Conservation (phyloP, 306 rosid genomes). For the Purshia tridentata region DNA sequence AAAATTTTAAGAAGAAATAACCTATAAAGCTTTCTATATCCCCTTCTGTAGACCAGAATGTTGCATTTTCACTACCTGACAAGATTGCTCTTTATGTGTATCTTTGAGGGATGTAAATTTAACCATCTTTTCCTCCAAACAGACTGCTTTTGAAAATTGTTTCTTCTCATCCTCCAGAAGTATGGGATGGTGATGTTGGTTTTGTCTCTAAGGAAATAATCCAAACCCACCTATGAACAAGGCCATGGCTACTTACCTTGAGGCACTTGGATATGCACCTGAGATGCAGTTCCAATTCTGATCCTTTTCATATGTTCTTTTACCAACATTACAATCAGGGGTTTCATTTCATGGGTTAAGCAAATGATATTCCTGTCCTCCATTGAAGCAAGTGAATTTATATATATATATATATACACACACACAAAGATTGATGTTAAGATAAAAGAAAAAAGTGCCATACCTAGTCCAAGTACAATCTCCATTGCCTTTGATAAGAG, state of each 20-base stretch:
- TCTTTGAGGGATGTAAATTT: too few species aligned
- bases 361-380: neutral
- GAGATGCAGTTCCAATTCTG: constrained; percentile 93
- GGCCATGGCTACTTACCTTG: constrained; percentile 86
- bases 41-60: too few species aligned
- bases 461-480: constrained; percentile 33
- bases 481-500: constrained; percentile 17
- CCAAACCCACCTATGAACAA: constrained; percentile 92
- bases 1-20: too few species aligned
- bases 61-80: too few species aligned
- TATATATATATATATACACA: too few species aligned
- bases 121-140: neutral
- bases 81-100: too few species aligned
- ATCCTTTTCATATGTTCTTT: constrained; percentile 20
- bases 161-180: constrained; percentile 78
- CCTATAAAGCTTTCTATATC: too few species aligned
- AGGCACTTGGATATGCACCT: constrained; percentile 61
- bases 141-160: constrained; percentile 15
- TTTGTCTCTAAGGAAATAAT: constrained; percentile 90
- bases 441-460: neutral
- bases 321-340: neutral
- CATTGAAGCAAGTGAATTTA: neutral
- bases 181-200: constrained; percentile 89
- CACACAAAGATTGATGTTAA: too few species aligned
- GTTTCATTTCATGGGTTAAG: neutral